A percentile compares a stretch with the other conserved stretches of the same genome.
Evolutionary conservation across 2,329 filamentous ascomycete species (phyloP).

Genomic region (Colletotrichum horii): DNA sequence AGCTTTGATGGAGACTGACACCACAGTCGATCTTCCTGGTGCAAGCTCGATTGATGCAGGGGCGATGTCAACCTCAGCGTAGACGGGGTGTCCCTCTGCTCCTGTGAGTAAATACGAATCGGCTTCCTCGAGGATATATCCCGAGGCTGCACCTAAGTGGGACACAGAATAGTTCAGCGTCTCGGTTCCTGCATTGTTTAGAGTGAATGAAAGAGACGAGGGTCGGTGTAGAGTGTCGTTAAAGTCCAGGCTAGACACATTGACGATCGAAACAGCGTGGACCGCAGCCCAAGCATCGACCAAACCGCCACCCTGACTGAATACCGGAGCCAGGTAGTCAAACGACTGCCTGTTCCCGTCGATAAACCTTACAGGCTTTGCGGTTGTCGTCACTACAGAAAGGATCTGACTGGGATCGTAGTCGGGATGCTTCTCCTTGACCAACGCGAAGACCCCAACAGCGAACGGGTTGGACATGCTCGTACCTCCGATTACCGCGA

Average conservation of each 20-base stretch:
- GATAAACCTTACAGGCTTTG: neutral
- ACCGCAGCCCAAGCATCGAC: neutral
- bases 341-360: neutral
- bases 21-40: neutral
- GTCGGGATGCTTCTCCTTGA: neutral
- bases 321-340: neutral
- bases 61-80: neutral
- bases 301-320: neutral
- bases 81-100: neutral
- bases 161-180: neutral
- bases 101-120: neutral
- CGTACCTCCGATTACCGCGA: constrained; percentile 20
- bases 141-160: neutral
- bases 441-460: constrained; percentile 19
- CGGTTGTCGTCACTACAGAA: neutral
- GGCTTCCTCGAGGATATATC: neutral
- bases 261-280: neutral
- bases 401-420: neutral
- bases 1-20: neutral
- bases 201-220: neutral
- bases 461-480: constrained; percentile 23
- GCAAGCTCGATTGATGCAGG: neutral
- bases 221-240: neutral
- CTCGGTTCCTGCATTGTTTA: neutral
- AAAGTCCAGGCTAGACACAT: neutral